Base-by-base conservation (phyloP, 2,329 filamentous ascomycete species). In the Orbilia ellipsospora region DNA sequence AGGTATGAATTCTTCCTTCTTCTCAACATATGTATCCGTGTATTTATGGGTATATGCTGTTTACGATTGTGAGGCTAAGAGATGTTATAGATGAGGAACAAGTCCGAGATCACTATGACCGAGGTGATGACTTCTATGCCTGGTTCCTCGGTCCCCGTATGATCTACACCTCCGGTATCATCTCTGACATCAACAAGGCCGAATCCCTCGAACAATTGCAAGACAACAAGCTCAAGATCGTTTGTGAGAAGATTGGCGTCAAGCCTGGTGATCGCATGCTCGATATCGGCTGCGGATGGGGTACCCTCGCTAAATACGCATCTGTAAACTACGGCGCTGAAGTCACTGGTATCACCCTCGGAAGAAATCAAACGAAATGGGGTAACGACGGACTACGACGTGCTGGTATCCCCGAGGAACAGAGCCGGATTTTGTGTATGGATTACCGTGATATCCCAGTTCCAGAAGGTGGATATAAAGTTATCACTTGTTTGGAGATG, bases 71-170 rank as follows among this genome's bases (percentile, higher is more conserved):
- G 40, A 23, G 40, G 36, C 18, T 44, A 13, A 42, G 59, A 50
- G n/a, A 44, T 28, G 16, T n/a, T 13, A 42, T 79, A 93, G 94
- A 98, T 80, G 94, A 97, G 87, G 94, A 98, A 84, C 95, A 98
- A 85, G 94, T 98, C 69, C 93, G 94, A 82, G 93, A 94, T 83
- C 93, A 97, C 86, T 99, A 99, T 84, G 95, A 98, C 87, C 90
- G 93, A 78, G 95, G 95, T 81, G 93, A 99, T 83, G 95, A 98
- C 84, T 97, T 97, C 85, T 99, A 99, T 86, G 91, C 89, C 82
- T 99, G 94, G 93, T 98, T 98, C 88, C 88, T 98, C 78, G 95
- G 95, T 77, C 94, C 94, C 73, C 94, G 94, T 81, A 99, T 98
- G 95, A 93, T 98, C 84, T 98, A 98, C 86, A 99, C 95, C 61